Evolutionary conservation across 768 basidiomycete species (phyloP).

Genomic region (Amanita polypyramis): DNA sequence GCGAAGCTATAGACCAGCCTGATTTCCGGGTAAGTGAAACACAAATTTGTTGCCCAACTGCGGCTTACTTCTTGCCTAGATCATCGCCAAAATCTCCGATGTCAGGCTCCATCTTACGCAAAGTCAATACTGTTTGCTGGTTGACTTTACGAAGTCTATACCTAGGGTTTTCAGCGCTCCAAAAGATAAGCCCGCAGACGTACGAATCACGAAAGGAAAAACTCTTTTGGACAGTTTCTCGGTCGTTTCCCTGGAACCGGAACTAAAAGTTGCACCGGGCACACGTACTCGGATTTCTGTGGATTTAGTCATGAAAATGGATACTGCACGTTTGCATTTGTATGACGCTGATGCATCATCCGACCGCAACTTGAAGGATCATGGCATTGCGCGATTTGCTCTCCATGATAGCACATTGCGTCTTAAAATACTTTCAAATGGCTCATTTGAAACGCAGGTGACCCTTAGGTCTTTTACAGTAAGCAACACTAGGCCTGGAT

Average conservation of each 20-base stretch:
- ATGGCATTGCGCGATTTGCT: conserved; percentile 80
- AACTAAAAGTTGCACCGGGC: conserved; percentile 30
- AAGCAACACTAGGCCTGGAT: conserved; percentile 75
- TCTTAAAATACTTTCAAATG: conserved; percentile 73
- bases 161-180: conserved; percentile 43
- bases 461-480: conserved; percentile 87
- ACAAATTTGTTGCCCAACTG: background rate
- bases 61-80: conserved; percentile 27
- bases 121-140: conserved; percentile 65
- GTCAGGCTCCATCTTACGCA: conserved; percentile 79
- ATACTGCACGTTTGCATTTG: conserved; percentile 72
- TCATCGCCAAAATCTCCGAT: conserved; percentile 68
- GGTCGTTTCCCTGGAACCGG: conserved; percentile 44
- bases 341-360: conserved; percentile 60
- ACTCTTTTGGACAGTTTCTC: background rate
- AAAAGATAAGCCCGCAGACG: conserved; percentile 1
- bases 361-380: conserved; percentile 50
- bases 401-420: conserved; percentile 71
- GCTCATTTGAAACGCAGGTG: conserved; percentile 80
- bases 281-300: conserved; percentile 42
- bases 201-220: background rate
- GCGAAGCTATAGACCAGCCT: conserved; percentile 42
- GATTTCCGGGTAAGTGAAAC: conserved; percentile 56
- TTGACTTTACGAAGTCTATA: conserved; percentile 57
- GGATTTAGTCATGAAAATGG: conserved; percentile 64